These are phyloP conservation scores for Biscogniauxia sp. DNA, from an alignment of 2,329 filamentous ascomycete genomes.

Conservation along the genomic window DNA sequence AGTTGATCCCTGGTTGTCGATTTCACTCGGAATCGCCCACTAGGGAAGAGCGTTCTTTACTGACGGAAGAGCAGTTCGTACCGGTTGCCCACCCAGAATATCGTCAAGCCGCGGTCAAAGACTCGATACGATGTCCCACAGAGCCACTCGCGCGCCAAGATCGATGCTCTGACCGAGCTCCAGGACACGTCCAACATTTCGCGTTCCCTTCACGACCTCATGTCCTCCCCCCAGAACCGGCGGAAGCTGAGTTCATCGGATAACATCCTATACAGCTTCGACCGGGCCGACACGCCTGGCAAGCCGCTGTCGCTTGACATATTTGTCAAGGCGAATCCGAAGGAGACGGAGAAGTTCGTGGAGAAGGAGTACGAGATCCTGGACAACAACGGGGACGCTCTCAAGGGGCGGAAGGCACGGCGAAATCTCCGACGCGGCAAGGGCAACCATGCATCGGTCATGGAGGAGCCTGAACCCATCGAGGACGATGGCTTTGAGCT, in stretches of 20 bases:
- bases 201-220: conserved; percentile 35
- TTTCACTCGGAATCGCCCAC: not conserved
- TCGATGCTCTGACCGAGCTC: conserved; percentile 36
- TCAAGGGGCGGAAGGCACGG: conserved; percentile 44
- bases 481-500: conserved; percentile 45
- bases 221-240: conserved; percentile 23
- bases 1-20: conserved; percentile 18
- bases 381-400: conserved; percentile 43
- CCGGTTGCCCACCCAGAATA: conserved; percentile 32
- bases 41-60: not conserved
- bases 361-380: conserved; percentile 49
- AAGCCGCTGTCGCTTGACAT: conserved; percentile 39
- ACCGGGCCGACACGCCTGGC: conserved; percentile 38
- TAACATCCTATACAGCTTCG: conserved; percentile 44
- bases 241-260: conserved; percentile 31
- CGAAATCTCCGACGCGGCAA: conserved; percentile 36
- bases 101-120: conserved; percentile 34
- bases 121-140: conserved; percentile 23
- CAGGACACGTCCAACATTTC: conserved; percentile 34
- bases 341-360: conserved; percentile 44
- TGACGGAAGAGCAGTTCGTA: conserved; percentile 13
- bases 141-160: conserved; percentile 33
- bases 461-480: conserved; percentile 25
- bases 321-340: conserved; percentile 35
- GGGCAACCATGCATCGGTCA: conserved; percentile 23